phyloP scores from a whole-genome alignment of 192 early-diverging fungal genomes.

The Pilaira anomala region DNA sequence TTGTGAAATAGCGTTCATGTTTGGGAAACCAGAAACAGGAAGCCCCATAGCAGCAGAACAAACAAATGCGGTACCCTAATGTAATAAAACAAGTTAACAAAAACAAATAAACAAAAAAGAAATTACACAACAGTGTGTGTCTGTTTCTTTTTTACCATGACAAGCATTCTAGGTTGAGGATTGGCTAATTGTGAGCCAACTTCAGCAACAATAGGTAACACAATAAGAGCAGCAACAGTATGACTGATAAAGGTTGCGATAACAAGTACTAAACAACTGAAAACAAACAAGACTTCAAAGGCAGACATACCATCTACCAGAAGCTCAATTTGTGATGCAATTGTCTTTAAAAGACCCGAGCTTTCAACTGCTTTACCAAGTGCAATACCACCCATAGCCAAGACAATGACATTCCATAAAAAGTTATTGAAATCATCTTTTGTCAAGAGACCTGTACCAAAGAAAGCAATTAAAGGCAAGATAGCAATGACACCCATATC shows the following conservation, averaged over 20 bases:
- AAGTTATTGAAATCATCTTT: conserved; percentile 98
- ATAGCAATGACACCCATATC: conserved; percentile 97
- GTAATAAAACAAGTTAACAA: no score
- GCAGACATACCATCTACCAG: conserved; percentile 63
- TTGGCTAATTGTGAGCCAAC: conserved; percentile 80
- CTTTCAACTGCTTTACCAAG: conserved; percentile 90
- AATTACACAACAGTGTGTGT: conserved; percentile 14
- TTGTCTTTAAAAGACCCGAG: conserved; percentile 76
- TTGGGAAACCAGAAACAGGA: conserved; percentile 93
- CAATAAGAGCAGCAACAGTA: conserved; percentile 92
- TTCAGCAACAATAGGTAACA: conserved; percentile 90
- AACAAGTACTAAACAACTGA: conserved; percentile 76
- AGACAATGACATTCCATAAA: conserved; percentile 85
- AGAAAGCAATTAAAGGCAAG: conserved; percentile 85
- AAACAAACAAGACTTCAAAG: conserved; percentile 71
- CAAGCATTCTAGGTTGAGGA: conserved; percentile 73
- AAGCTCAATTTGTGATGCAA: conserved; percentile 67
- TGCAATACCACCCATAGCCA: conserved; percentile 95
- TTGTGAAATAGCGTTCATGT: conserved; percentile 95
- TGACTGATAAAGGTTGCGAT: conserved; percentile 93
- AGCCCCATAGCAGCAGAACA: conserved; percentile 89
- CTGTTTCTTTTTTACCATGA: conserved; percentile 55
- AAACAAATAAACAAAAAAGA: conserved; percentile 2
- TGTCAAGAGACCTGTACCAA: conserved; percentile 83
- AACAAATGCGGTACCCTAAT: conserved; percentile 69